Evolutionary conservation across 2,329 filamentous ascomycete species (phyloP).

Genomic region (Botrytis fragariae): DNA sequence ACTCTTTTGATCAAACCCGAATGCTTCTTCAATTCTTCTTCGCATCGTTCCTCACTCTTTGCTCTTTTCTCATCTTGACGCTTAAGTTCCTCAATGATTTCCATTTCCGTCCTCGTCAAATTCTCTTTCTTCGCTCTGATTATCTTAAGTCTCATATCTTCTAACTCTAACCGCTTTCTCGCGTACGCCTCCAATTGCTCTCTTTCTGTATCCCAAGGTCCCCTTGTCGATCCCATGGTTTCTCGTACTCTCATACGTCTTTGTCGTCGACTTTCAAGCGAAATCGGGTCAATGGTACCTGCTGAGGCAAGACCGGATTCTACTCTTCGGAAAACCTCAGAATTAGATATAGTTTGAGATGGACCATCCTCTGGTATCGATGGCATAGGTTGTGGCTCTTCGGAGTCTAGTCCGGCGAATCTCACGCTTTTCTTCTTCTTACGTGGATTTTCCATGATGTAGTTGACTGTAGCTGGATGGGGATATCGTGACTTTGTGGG

Average conservation of each 20-base stretch:
- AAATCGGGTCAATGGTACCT: rapidly evolving
- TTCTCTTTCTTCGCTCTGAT: background rate
- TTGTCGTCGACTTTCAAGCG: background rate
- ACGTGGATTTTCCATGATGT: background rate
- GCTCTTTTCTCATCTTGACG: background rate
- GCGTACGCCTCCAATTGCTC: background rate
- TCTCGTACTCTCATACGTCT: conserved; percentile 5
- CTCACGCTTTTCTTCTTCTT: background rate
- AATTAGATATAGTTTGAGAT: background rate
- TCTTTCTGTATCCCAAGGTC: background rate
- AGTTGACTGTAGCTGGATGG: background rate
- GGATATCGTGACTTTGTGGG: background rate
- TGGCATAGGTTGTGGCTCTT: background rate
- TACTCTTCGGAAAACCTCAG: background rate
- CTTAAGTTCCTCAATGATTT: background rate
- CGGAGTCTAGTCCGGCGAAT: background rate
- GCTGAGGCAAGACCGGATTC: background rate
- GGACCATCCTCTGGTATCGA: background rate
- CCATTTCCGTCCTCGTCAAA: background rate
- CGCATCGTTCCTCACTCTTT: background rate
- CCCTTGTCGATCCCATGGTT: background rate
- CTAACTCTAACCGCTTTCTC: rapidly evolving
- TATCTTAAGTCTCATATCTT: background rate
- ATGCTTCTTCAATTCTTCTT: background rate
- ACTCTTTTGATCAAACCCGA: background rate